Conservation (phyloP, 176 grass and related monocot genomes). For the Eremochloa ophiuroides region DNA sequence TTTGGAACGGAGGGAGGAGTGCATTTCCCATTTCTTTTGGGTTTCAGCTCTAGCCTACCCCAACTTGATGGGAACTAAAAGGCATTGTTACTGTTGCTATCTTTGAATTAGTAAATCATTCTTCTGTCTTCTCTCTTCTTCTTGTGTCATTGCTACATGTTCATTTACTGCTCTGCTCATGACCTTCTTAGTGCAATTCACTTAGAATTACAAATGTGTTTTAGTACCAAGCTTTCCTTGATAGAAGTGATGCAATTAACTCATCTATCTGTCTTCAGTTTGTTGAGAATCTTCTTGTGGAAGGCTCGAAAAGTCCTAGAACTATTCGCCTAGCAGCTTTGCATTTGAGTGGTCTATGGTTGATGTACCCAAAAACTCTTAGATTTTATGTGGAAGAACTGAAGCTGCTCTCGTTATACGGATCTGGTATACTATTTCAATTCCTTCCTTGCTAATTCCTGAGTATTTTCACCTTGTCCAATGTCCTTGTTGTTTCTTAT, state of each 20-base stretch:
- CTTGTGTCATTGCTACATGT: background rate
- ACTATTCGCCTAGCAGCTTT: slow-evolving; percentile 87
- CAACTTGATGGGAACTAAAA: background rate
- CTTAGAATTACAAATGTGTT: background rate
- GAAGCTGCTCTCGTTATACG: slow-evolving; percentile 83
- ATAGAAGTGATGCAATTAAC: slow-evolving; percentile 1
- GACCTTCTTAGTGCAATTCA: background rate
- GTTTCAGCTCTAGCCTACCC: background rate
- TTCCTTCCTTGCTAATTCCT: slow-evolving; percentile 4
- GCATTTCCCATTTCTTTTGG: background rate
- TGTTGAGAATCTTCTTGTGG: slow-evolving; percentile 73
- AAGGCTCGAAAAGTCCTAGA: slow-evolving; percentile 85
- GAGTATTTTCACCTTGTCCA: slow-evolving; percentile 11
- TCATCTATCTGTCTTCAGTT: slow-evolving; percentile 54
- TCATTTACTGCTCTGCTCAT: background rate
- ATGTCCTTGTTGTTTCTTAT: background rate
- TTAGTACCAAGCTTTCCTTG: slow-evolving; percentile 11
- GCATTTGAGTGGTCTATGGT: slow-evolving; percentile 85
- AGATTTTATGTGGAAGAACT: slow-evolving; percentile 89
- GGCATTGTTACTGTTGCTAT: background rate
- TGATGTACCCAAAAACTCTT: slow-evolving; percentile 69
- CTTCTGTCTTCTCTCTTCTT: background rate
- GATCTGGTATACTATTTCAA: slow-evolving; percentile 62
- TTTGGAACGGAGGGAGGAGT: too few species aligned
- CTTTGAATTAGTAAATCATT: background rate